These are phyloP conservation scores for Polymyxa betae DNA, from an alignment of 208 protist species.

Conservation along the genomic window DNA sequence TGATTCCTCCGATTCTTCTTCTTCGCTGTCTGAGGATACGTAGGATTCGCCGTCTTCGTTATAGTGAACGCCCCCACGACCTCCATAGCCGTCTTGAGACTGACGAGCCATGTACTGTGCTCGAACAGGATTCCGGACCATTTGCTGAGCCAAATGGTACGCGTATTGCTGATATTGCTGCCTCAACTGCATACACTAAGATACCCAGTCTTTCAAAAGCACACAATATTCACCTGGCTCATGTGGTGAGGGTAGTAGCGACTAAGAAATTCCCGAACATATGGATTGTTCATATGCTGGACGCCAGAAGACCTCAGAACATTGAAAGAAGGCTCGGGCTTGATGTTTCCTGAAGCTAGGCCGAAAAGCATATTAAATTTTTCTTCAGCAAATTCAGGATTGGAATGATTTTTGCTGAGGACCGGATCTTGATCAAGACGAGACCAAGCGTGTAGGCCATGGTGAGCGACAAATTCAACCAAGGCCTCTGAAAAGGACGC, in stretches of 20 bases:
- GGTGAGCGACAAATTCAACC: constrained; percentile 27
- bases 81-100: neutral
- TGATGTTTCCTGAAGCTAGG: neutral
- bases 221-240: constrained; percentile 8
- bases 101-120: neutral
- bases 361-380: constrained; percentile 49
- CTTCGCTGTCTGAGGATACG: neutral
- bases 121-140: constrained; percentile 31
- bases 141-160: constrained; percentile 34
- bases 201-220: constrained; percentile 12
- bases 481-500: neutral
- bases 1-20: constrained; percentile 5
- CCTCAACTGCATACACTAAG: neutral
- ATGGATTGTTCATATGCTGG: constrained; percentile 50
- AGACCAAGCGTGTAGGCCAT: constrained; percentile 3
- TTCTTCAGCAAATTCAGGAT: neutral
- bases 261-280: constrained; percentile 27
- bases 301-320: neutral
- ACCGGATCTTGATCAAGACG: neutral
- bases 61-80: constrained; percentile 21
- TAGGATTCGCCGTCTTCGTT: constrained; percentile 49
- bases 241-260: constrained; percentile 49
- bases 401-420: neutral
- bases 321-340: constrained; percentile 9
- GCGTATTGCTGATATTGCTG: constrained; percentile 45